Evolutionary conservation across 176 grass and related monocot genomes (phyloP).

Genomic region (Stipa capillata): DNA sequence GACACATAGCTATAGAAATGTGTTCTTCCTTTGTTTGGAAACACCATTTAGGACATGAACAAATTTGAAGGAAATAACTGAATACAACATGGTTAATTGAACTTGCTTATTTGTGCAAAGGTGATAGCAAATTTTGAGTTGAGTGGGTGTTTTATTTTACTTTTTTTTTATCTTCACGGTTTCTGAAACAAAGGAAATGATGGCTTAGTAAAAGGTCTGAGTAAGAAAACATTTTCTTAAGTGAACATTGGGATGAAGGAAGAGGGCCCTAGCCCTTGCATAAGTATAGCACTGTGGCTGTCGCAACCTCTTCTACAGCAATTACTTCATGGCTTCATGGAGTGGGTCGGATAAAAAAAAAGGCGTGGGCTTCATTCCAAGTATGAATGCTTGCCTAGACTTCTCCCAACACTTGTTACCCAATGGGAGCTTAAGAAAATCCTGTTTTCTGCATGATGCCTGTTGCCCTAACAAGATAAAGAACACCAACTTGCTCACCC

Average conservation of each 20-base stretch:
- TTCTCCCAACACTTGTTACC: no score
- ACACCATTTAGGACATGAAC: neutral
- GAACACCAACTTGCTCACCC: no score
- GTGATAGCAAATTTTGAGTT: neutral
- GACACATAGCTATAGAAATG: neutral
- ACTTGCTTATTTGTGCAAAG: neutral
- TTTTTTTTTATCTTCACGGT: neutral
- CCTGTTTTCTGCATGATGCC: no score
- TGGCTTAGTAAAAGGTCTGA: no score
- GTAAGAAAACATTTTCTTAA: conserved; percentile 36
- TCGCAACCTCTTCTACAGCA: no score
- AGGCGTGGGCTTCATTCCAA: conserved; percentile 62
- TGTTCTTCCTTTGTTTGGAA: neutral
- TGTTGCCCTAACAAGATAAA: no score
- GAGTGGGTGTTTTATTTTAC: no score
- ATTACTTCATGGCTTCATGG: no score
- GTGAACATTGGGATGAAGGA: conserved; percentile 27
- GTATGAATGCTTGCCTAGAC: no score
- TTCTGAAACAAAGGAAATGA: conserved; percentile 46
- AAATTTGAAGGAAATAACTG: neutral
- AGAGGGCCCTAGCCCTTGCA: conserved; percentile 60
- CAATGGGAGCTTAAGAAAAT: no score
- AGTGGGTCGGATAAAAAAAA: conserved; percentile 52
- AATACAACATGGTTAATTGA: neutral
- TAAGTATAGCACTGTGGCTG: conserved; percentile 41